Conservation (phyloP, 2,329 filamentous ascomycete genomes). For the Colletotrichum noveboracense region DNA sequence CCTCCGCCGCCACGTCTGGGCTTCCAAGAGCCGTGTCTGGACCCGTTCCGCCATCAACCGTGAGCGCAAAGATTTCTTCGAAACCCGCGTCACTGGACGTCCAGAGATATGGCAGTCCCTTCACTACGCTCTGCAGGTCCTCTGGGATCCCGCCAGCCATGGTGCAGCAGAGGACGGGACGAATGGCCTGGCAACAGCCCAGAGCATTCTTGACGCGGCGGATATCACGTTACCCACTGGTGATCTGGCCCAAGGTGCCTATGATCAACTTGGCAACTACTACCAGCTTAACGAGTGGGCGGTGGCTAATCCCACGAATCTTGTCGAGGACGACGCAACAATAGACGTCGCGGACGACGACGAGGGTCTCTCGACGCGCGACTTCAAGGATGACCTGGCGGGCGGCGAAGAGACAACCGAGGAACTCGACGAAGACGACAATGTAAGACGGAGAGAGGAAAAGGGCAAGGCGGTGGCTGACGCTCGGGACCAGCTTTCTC, state of each 20-base stretch:
- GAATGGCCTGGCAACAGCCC: conserved; percentile 68
- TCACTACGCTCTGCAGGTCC: conserved; percentile 67
- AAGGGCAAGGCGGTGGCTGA: conserved; percentile 64
- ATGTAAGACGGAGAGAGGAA: conserved; percentile 52
- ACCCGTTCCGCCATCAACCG: conserved; percentile 70
- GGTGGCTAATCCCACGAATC: conserved; percentile 68
- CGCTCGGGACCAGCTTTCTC: conserved; percentile 58
- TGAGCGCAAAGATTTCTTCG: conserved; percentile 86
- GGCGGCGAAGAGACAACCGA: conserved; percentile 32
- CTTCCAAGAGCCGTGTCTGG: conserved; percentile 68
- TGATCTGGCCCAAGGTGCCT: conserved; percentile 73
- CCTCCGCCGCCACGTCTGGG: conserved; percentile 70
- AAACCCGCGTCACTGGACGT: conserved; percentile 81
- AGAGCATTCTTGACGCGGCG: conserved; percentile 79
- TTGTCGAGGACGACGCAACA: conserved; percentile 52
- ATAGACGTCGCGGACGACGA: conserved; percentile 38
- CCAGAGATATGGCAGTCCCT: conserved; percentile 83
- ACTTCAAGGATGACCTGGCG: conserved; percentile 45
- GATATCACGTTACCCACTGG: conserved; percentile 79
- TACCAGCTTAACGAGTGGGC: conserved; percentile 74
- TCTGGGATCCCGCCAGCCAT: conserved; percentile 63
- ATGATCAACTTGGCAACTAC: conserved; percentile 72
- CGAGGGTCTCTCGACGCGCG: conserved; percentile 3
- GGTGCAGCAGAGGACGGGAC: conserved; percentile 39
- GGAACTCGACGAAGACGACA: conserved; percentile 37